Evolutionary conservation across 352 stramenopile genomes (phyloP), one percentile per base, ranked within the genome.

Genomic region (Phytophthora sojae): DNA sequence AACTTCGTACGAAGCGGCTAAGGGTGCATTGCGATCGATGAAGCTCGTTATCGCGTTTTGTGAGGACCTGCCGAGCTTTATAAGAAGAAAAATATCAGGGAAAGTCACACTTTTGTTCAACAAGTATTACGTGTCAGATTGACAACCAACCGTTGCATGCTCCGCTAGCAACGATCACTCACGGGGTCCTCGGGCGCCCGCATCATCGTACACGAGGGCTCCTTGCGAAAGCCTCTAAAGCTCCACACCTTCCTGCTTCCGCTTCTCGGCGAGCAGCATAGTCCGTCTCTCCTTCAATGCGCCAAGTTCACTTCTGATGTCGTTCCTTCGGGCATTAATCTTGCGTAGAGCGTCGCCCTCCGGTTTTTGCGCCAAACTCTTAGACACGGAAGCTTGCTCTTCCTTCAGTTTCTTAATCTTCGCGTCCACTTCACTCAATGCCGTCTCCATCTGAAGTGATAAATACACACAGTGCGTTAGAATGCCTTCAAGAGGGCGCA

Each of bases 221-320:
- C 50, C 42, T 69, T 61, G 47, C 51, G 52, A 50, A 59, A 69
- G 26, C 63, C 60, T 52, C 56, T 80, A 84, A 58, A 84, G 77
- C 71, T 84, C 77, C 15, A 84, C 77, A 45, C 86, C 86, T 52
- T 95, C 88, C 61, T 93, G 85, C 78, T 95, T 95, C 15, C 88
- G 85, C 74, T 95, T 93, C 56, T 95, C 85, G 1, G 86, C 86
- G 47, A 88, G 57, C 37, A 95, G 69, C 81, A 93, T 92, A 35
- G 83, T 93, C 51, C 88, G 89, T 42, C 89, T 88, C 60, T 94
- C 87, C 58, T 94, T 94, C 63, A 96, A 77, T 61, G 85, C 86
- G 30, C 88, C 89, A 62, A 95, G 75, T 68, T 96, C 89, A 69
- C 83, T 94, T 78, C 88, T 82, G 55, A 96, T 96, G 64, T 92